Evolutionary conservation across 192 early-diverging fungal genomes (phyloP).

Genomic region (Allomyces arbusculus): DNA sequence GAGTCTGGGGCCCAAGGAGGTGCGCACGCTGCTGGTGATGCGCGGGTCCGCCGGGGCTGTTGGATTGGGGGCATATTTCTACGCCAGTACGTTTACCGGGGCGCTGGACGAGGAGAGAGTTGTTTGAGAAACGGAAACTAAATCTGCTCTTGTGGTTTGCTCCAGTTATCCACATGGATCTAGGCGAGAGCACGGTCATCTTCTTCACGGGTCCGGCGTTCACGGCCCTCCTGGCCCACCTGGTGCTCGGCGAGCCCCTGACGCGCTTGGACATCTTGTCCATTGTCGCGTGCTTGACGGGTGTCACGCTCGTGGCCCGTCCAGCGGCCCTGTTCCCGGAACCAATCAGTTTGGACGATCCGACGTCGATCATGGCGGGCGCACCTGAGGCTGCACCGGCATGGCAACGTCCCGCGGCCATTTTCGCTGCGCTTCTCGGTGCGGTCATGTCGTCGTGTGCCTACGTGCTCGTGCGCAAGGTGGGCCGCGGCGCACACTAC

Average conservation of each 20-base stretch:
- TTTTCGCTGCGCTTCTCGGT: slow-evolving; percentile 28
- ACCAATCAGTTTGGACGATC: slow-evolving; percentile 1
- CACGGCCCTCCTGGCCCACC: slow-evolving; percentile 41
- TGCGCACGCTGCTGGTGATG: slow-evolving; percentile 34
- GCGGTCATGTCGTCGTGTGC: slow-evolving; percentile 39
- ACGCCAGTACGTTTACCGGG: slow-evolving; percentile 37
- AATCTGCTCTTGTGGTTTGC: background rate
- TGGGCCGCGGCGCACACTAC: slow-evolving; percentile 45
- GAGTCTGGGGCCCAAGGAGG: slow-evolving; percentile 27
- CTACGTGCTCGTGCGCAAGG: slow-evolving; percentile 48
- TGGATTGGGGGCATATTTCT: slow-evolving; percentile 50
- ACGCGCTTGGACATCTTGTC: slow-evolving; percentile 29
- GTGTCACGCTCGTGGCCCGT: slow-evolving; percentile 40
- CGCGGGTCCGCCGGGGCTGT: slow-evolving; percentile 43
- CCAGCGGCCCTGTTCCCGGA: slow-evolving; percentile 22
- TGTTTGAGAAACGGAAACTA: background rate
- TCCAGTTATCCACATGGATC: background rate
- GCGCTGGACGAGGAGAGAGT: slow-evolving; percentile 22
- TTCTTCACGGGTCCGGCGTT: slow-evolving; percentile 63
- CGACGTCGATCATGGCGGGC: background rate
- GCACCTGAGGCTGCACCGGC: too few species aligned
- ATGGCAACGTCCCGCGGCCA: slow-evolving; percentile 6
- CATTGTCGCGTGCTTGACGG: slow-evolving; percentile 30
- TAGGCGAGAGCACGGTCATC: slow-evolving; percentile 15
- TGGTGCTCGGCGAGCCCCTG: slow-evolving; percentile 42